Conservation (phyloP, 2,329 filamentous ascomycete species). For the Ilyonectria sp. region DNA sequence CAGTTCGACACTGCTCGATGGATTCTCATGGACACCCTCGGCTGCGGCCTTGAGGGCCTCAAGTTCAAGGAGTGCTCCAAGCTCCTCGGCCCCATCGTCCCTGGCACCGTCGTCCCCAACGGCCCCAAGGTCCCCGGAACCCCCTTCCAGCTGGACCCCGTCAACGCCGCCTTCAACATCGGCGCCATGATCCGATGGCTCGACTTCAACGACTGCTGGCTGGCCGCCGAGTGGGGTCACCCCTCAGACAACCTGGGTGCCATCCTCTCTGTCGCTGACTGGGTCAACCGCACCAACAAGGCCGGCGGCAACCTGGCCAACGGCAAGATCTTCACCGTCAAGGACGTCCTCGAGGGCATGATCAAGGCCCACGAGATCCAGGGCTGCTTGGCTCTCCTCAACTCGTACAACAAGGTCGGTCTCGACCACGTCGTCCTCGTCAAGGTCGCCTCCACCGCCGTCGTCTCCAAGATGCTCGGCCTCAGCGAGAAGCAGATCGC, state of each 20-base stretch:
- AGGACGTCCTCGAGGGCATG: conserved; percentile 95
- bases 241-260: conserved; percentile 98
- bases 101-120: conserved; percentile 92
- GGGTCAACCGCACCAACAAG: conserved; percentile 92
- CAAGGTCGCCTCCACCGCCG: conserved; percentile 96
- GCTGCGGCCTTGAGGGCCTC: conserved; percentile 95
- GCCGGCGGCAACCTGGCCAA: conserved; percentile 84
- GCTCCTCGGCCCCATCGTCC: conserved; percentile 91
- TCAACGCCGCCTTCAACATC: conserved; percentile 98
- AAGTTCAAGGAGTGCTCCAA: conserved; percentile 97
- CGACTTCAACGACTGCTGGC: conserved; percentile 99
- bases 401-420: conserved; percentile 99
- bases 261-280: conserved; percentile 96
- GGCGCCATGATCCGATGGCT: conserved; percentile 99
- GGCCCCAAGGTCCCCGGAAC: conserved; percentile 94
- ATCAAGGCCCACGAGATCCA: conserved; percentile 99
- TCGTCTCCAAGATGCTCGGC: conserved; percentile 95
- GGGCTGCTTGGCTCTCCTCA: conserved; percentile 95
- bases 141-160: conserved; percentile 92
- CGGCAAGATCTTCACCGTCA: conserved; percentile 89
- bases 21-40: conserved; percentile 96
- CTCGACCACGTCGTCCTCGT: conserved; percentile 98
- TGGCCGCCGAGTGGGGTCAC: conserved; percentile 98
- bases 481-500: conserved; percentile 91
- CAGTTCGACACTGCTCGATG: conserved; percentile 96